Base-by-base conservation (phyloP, 495 filamentous ascomycete genomes). In the Trichoderma gamsii region DNA sequence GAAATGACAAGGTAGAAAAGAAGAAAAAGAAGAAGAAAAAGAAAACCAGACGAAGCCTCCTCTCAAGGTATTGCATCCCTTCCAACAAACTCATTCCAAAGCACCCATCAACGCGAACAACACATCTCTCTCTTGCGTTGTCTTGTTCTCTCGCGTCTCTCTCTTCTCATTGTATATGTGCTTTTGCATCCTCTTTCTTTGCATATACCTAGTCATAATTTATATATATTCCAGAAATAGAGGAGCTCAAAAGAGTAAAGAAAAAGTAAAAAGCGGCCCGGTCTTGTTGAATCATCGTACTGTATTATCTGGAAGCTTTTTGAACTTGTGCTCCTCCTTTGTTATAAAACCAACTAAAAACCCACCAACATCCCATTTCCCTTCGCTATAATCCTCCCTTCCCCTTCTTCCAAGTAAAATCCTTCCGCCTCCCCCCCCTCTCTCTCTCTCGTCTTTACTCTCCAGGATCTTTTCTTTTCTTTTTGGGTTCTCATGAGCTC, bases 241-340 rank as follows among this genome's bases (percentile, higher is more conserved):
- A 56, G 35, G 35, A 38, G 35, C 35, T 38, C 35, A 56, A 25
- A 23, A 56, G 25, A 23, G 52, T 56, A n/a, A 44, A 68, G 56
- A 27, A 29, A 69, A 25, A 61, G 51, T 27, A 64, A 41, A 67
- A 43, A 69, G 51, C 8, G 51, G n/a, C 51, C 51, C 51, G 51
- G 27, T 61, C 64, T 61, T 32, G 56, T 61, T 61, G 56, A 61
- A 61, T 61, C 56, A 61, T 61, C 27, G 56, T 61, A 61, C 56
- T 61, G 56, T 61, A 61, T 61, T 61, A 61, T 61, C 56, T 61
- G 56, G 25, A 61, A 18, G 25, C 25, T 32, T 38, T 38, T 38
- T 61, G 56, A 12, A 21, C 16, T 66, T 29, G 29, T 66, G 41
- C 38, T 66, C 46, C 41, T 38, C 35, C 35, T 38, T 46, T 52